Percentiles rank a stretch among this genome's conserved stretches.
phyloP scores from a whole-genome alignment of 306 rosid genomes.

The Astragalus glycyphyllos region DNA sequence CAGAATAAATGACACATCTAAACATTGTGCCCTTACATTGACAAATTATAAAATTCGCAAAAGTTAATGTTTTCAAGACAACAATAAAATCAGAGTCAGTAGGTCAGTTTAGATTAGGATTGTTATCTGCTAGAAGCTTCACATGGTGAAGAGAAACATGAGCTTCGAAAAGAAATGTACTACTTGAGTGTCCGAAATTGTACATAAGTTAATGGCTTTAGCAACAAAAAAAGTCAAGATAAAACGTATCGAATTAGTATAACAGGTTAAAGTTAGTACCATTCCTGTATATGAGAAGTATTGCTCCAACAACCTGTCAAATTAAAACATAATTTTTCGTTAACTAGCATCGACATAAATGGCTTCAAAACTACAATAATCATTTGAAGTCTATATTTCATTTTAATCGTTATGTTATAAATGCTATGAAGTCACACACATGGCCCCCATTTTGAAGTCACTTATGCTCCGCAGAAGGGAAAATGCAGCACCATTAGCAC shows the following conservation, averaged over 20 bases:
- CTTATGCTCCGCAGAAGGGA: neutral
- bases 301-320: constrained; percentile 89
- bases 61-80: constrained; percentile 13
- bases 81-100: too few species aligned
- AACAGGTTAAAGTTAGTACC: constrained; percentile 55
- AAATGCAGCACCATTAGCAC: constrained; percentile 13
- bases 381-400: constrained; percentile 19
- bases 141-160: too few species aligned
- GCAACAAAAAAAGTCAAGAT: constrained; percentile 16
- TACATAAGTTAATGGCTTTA: constrained; percentile 12
- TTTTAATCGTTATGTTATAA: constrained; percentile 6
- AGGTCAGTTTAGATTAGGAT: too few species aligned
- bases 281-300: constrained; percentile 72
- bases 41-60: constrained; percentile 3
- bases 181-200: constrained; percentile 22
- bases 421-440: neutral
- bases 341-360: constrained; percentile 33
- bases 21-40: constrained; percentile 19
- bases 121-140: too few species aligned
- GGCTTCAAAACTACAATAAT: constrained; percentile 11
- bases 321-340: constrained; percentile 37
- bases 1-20: constrained; percentile 18
- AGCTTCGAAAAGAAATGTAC: too few species aligned
- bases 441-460: too few species aligned
- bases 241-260: constrained; percentile 23